These are phyloP conservation scores for Piedraia hortae DNA, from an alignment of 2,329 filamentous ascomycete species.

Conservation along the genomic window DNA sequence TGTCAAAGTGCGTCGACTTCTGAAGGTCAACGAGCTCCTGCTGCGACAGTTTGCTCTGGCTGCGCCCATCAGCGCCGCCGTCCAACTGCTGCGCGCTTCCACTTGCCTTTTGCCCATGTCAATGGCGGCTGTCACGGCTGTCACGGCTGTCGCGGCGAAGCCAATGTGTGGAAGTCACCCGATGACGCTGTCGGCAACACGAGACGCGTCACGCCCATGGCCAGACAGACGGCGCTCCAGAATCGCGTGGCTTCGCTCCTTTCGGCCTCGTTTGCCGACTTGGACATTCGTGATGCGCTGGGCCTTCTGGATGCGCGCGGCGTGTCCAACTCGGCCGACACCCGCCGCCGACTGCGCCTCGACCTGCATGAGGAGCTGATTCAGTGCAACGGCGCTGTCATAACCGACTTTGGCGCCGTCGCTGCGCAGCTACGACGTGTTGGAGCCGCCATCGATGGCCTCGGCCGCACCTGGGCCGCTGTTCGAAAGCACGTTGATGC, in stretches of 20 bases:
- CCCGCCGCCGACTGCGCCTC: conserved; percentile 49
- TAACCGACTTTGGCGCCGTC: conserved; percentile 67
- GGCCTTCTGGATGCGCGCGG: conserved; percentile 46
- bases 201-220: conserved; percentile 2
- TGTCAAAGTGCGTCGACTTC: conserved; percentile 93
- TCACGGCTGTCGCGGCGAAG: no score
- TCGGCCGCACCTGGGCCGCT: conserved; percentile 54
- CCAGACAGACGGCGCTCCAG: conserved; percentile 38
- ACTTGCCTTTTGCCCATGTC: conserved; percentile 10
- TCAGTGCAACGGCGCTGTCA: conserved; percentile 67
- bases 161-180: no score
- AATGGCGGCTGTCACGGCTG: no score
- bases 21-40: conserved; percentile 88
- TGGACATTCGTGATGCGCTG: conserved; percentile 69
- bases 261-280: conserved; percentile 75
- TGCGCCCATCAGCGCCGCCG: no score
- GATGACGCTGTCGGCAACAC: no score
- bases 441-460: conserved; percentile 43
- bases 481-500: conserved; percentile 52
- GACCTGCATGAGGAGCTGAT: conserved; percentile 82
- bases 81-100: no score
- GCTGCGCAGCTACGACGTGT: conserved; percentile 81
- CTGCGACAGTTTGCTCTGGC: conserved; percentile 93
- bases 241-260: conserved; percentile 63
- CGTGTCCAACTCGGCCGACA: conserved; percentile 47